A percentile compares a stretch with the other conserved stretches of the same genome.
phyloP scores from a whole-genome alignment of 495 filamentous ascomycete species.

The Cercophora newfieldiana region DNA sequence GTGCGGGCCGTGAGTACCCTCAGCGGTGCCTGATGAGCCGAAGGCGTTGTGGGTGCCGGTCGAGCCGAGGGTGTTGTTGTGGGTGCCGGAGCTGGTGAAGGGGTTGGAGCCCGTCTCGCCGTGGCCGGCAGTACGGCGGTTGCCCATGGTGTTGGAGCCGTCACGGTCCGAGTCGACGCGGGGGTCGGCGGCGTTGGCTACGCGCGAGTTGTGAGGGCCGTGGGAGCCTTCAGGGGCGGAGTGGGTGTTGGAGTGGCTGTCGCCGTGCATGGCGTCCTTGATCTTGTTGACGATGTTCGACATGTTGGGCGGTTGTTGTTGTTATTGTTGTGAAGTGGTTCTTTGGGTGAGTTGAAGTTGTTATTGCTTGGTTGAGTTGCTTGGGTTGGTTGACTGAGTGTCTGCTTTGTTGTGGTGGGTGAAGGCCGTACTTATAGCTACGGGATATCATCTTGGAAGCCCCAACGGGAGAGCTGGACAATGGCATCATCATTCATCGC shows the following conservation, averaged over 20 bases:
- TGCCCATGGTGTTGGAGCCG: conserved; percentile 32
- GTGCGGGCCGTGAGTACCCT: conserved; percentile 35
- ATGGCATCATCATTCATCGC: conserved; percentile 3
- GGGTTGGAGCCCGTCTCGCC: conserved; percentile 25
- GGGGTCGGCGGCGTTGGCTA: conserved; percentile 49
- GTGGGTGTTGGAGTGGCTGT: conserved; percentile 13
- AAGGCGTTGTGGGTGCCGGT: conserved; percentile 17
- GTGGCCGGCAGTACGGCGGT: conserved; percentile 18
- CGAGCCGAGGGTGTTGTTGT: conserved; percentile 21
- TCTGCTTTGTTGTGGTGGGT: neutral
- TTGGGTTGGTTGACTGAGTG: neutral
- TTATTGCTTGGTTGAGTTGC: neutral
- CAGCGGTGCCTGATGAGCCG: conserved; percentile 26
- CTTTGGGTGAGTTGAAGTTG: conserved; percentile 11
- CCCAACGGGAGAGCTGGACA: neutral
- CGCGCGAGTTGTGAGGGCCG: conserved; percentile 37
- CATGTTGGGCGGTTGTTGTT: conserved; percentile 51
- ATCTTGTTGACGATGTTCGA: conserved; percentile 70
- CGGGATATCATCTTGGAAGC: neutral
- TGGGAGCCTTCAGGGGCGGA: conserved; percentile 42
- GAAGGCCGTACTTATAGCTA: neutral
- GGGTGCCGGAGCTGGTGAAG: conserved; percentile 35
- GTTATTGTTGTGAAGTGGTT: conserved; percentile 14
- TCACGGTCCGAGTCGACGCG: conserved; percentile 48
- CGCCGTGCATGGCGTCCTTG: conserved; percentile 62